Evolutionary conservation across 495 filamentous ascomycete genomes (phyloP).

Genomic region (Penicillium psychrofluorescens): DNA sequence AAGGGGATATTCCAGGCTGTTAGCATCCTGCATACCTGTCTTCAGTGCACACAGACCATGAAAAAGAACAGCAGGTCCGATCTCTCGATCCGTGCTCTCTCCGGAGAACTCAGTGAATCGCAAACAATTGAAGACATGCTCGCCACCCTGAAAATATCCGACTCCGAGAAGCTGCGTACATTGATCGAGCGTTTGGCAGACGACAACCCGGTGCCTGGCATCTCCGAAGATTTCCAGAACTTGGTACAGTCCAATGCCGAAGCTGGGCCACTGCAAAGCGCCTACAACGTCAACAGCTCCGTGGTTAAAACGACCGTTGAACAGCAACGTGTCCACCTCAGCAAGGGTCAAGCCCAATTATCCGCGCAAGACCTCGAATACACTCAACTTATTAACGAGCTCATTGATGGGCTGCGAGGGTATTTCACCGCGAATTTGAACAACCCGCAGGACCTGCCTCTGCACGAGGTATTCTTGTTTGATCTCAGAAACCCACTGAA

Average conservation of each 20-base stretch:
- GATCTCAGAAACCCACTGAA: slow-evolving; percentile 72
- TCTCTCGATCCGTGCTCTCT: slow-evolving; percentile 49
- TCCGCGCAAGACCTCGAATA: slow-evolving; percentile 70
- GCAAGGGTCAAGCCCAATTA: slow-evolving; percentile 67
- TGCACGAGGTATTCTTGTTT: slow-evolving; percentile 79
- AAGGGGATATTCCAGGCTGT: slow-evolving; percentile 39
- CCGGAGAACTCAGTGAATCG: slow-evolving; percentile 48
- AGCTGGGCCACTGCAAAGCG: slow-evolving; percentile 56
- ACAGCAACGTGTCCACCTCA: slow-evolving; percentile 79
- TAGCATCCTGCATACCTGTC: slow-evolving; percentile 35
- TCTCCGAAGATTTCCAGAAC: slow-evolving; percentile 14
- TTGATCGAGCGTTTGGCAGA: slow-evolving; percentile 11
- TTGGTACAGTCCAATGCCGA: slow-evolving; percentile 32
- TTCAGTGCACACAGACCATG: slow-evolving; percentile 30
- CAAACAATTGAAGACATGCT: slow-evolving; percentile 48
- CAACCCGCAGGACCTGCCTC: slow-evolving; percentile 54
- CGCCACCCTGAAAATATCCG: slow-evolving; percentile 38
- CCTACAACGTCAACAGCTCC: slow-evolving; percentile 63
- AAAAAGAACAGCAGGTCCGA: slow-evolving; percentile 38
- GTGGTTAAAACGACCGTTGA: slow-evolving; percentile 77
- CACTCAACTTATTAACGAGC: slow-evolving; percentile 61
- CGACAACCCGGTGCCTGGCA: too few species aligned
- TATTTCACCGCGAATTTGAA: slow-evolving; percentile 48
- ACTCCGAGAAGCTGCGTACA: slow-evolving; percentile 30
- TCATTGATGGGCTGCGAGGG: slow-evolving; percentile 47